Evolutionary conservation across 148 eudicot species (phyloP).

Genomic region (Arctostaphylos glauca): DNA sequence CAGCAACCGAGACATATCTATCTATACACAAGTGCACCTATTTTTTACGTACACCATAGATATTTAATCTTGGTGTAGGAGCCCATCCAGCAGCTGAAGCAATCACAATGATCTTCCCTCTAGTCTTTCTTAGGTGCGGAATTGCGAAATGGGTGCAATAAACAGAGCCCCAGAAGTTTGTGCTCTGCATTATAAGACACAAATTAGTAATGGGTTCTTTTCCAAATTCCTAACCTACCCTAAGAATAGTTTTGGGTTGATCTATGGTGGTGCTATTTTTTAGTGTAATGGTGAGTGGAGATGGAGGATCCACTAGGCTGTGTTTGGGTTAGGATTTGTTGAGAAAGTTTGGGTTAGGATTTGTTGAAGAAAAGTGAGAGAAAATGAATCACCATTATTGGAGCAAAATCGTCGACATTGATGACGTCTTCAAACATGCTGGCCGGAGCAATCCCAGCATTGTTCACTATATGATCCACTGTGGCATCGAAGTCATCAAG

Average conservation of each 20-base stretch:
- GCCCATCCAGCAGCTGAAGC: conserved; percentile 46
- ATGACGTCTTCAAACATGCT: conserved; percentile 47
- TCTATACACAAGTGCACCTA: not conserved
- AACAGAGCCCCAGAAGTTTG: conserved; percentile 61
- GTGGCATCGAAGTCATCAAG: not conserved
- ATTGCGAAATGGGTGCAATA: conserved; percentile 47
- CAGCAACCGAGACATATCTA: not conserved
- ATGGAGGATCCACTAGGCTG: not conserved
- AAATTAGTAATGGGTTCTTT: not conserved
- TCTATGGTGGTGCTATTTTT: too few relatives aligned
- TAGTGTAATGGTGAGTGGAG: not conserved
- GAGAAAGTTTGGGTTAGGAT: not conserved
- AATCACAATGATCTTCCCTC: conserved; percentile 48
- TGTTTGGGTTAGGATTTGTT: too few relatives aligned
- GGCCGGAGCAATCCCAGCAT: conserved; percentile 49
- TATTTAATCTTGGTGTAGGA: conserved; percentile 41
- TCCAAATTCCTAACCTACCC: not conserved
- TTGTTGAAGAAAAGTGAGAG: not conserved
- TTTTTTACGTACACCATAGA: conserved; percentile 37
- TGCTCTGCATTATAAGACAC: conserved; percentile 32
- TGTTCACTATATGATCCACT: conserved; percentile 75
- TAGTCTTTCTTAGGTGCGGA: conserved; percentile 47
- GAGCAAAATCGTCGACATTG: conserved; percentile 27
- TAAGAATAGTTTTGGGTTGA: not conserved
- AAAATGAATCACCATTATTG: conserved; percentile 38